phyloP scores from a whole-genome alignment of 108 stramenopile genomes.

The Fragilaria crotonensis region DNA sequence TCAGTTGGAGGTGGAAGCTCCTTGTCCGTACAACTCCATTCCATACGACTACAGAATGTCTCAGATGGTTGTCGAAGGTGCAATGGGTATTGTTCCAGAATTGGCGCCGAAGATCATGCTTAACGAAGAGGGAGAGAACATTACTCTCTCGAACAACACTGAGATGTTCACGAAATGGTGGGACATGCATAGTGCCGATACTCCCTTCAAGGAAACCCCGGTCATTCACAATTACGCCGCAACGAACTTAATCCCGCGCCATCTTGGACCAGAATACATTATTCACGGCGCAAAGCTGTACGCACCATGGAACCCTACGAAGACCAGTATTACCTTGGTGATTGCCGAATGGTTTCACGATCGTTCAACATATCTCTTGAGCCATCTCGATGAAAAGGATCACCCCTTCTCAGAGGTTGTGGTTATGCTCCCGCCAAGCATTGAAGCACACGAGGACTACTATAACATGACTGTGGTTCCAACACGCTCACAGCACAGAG shows the following conservation, averaged over 20 bases:
- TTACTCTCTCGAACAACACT: constrained; percentile 43
- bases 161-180: constrained; percentile 50
- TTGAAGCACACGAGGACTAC: constrained; percentile 38
- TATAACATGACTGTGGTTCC: constrained; percentile 34
- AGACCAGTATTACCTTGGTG: constrained; percentile 43
- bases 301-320: constrained; percentile 47
- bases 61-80: constrained; percentile 66
- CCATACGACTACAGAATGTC: constrained; percentile 65
- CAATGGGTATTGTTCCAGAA: constrained; percentile 35
- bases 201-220: constrained; percentile 44
- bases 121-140: constrained; percentile 57
- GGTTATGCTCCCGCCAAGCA: constrained; percentile 42
- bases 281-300: constrained; percentile 66
- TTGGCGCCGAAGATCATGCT: constrained; percentile 57
- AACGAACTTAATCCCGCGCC: constrained; percentile 60
- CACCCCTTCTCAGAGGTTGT: constrained; percentile 61
- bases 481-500: constrained; percentile 37
- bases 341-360: constrained; percentile 59
- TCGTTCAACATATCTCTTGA: constrained; percentile 33
- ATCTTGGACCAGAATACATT: constrained; percentile 52
- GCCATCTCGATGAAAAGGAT: constrained; percentile 42
- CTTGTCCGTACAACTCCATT: constrained; percentile 58
- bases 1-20: constrained; percentile 53
- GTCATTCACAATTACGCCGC: constrained; percentile 67
- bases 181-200: constrained; percentile 35